Percentiles rank a stretch among this genome's conserved stretches.
phyloP scores from a whole-genome alignment of 83 land plant genomes.

The Diphasiastrum complanatum region DNA sequence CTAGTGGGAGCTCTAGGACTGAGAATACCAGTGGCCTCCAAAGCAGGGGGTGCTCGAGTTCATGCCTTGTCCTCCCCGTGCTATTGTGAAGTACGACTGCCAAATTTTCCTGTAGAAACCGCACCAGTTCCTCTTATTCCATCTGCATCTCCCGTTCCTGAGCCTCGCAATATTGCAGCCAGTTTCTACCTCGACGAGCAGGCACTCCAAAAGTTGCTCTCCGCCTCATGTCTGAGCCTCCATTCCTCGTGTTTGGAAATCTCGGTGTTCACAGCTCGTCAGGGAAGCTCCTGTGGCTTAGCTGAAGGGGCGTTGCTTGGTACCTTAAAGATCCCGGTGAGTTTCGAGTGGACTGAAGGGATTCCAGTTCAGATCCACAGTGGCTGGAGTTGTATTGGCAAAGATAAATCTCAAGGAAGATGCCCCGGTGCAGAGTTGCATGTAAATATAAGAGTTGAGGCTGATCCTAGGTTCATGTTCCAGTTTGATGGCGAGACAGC shows the following conservation, averaged over 20 bases:
- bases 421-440: slow-evolving; percentile 39
- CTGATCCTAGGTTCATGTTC: slow-evolving; percentile 77
- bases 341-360: slow-evolving; percentile 28
- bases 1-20: slow-evolving; percentile 53
- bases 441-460: slow-evolving; percentile 47
- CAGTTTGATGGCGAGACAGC: slow-evolving; percentile 77
- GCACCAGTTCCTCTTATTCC: slow-evolving; percentile 44
- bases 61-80: slow-evolving; percentile 63
- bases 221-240: slow-evolving; percentile 19
- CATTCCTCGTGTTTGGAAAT: slow-evolving; percentile 34
- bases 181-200: slow-evolving; percentile 50
- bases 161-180: slow-evolving; percentile 33
- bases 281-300: slow-evolving; percentile 49
- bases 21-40: slow-evolving; percentile 50
- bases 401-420: slow-evolving; percentile 21
- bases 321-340: slow-evolving; percentile 44
- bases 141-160: slow-evolving; percentile 18
- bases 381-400: slow-evolving; percentile 67
- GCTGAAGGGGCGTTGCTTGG: slow-evolving; percentile 54
- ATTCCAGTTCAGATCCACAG: slow-evolving; percentile 43
- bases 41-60: slow-evolving; percentile 45
- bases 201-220: slow-evolving; percentile 28
- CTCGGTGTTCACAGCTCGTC: slow-evolving; percentile 50
- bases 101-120: slow-evolving; percentile 36
- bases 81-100: slow-evolving; percentile 48